Percentiles rank a stretch among this genome's conserved stretches.
Conservation (phyloP, 805 yeast species). For the Peterozyma toletana region DNA sequence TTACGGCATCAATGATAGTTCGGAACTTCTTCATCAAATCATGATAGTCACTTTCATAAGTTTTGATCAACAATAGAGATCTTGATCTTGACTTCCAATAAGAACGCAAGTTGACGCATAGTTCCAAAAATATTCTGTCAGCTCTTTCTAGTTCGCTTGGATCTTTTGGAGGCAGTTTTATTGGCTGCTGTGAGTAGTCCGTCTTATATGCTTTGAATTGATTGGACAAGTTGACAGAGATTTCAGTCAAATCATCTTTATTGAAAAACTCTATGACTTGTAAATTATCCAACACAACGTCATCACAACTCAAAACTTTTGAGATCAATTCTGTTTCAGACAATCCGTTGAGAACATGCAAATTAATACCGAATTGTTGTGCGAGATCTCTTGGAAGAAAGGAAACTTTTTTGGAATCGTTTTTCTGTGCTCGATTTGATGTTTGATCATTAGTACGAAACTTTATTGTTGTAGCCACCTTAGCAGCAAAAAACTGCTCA, state of each 20-base stretch:
- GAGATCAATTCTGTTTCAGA: slow-evolving; percentile 47
- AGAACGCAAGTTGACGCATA: slow-evolving; percentile 57
- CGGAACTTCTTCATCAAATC: slow-evolving; percentile 52
- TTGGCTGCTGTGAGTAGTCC: slow-evolving; percentile 29
- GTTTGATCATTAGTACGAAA: too few relatives aligned
- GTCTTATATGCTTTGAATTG: slow-evolving; percentile 59
- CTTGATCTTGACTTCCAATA: slow-evolving; percentile 73
- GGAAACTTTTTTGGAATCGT: slow-evolving; percentile 31
- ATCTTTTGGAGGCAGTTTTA: slow-evolving; percentile 42
- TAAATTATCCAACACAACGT: slow-evolving; percentile 39
- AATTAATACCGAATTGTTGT: slow-evolving; percentile 75
- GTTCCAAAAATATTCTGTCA: slow-evolving; percentile 62
- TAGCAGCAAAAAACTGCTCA: slow-evolving; percentile 49
- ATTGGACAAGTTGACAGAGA: slow-evolving; percentile 47
- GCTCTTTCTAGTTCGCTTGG: slow-evolving; percentile 55
- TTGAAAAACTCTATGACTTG: slow-evolving; percentile 65
- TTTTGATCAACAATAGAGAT: slow-evolving; percentile 45
- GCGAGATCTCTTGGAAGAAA: slow-evolving; percentile 66
- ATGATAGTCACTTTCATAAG: slow-evolving; percentile 59
- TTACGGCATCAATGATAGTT: slow-evolving; percentile 52
- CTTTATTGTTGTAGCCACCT: slow-evolving; percentile 35
- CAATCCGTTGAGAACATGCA: slow-evolving; percentile 51
- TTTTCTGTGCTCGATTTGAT: slow-evolving; percentile 25
- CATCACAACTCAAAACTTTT: slow-evolving; percentile 56
- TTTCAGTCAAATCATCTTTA: slow-evolving; percentile 55